Conservation (phyloP, 140 eudicot genomes). For the Anethum foeniculum region DNA sequence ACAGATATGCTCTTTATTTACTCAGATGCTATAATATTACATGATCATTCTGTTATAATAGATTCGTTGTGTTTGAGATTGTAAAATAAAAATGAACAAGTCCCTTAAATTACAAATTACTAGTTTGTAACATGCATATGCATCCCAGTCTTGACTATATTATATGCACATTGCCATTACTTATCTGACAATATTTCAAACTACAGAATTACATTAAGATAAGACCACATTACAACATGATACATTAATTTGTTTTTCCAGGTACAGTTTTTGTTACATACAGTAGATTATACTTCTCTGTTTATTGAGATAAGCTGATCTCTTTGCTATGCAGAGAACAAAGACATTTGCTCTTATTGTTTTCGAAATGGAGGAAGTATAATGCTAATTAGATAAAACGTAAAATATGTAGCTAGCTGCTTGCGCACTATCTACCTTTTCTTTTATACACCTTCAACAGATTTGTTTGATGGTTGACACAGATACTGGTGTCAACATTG, state of each 20-base stretch:
- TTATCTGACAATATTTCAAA: neutral
- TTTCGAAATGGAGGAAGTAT: neutral
- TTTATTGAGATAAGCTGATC: neutral
- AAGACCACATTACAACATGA: neutral
- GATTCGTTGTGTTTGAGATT: too few species aligned
- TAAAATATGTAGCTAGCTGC: neutral
- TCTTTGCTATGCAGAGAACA: neutral
- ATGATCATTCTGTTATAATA: too few species aligned
- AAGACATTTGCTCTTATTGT: neutral
- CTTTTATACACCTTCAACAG: neutral
- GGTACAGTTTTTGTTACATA: neutral
- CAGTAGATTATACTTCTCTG: neutral
- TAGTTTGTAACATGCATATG: too few species aligned
- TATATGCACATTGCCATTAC: neutral
- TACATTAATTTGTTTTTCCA: neutral
- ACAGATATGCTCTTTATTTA: too few species aligned
- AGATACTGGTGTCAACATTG: neutral
- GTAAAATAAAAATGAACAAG: too few species aligned
- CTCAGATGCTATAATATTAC: too few species aligned
- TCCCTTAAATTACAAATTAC: too few species aligned
- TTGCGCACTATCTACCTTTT: neutral
- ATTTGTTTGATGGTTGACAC: neutral
- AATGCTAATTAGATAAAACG: neutral
- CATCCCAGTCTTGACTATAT: too few species aligned
- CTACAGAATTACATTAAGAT: neutral